A percentile compares a stretch with the other conserved stretches of the same genome.
Conservation (phyloP, 768 basidiomycete genomes). For the Podaxis sp. region DNA sequence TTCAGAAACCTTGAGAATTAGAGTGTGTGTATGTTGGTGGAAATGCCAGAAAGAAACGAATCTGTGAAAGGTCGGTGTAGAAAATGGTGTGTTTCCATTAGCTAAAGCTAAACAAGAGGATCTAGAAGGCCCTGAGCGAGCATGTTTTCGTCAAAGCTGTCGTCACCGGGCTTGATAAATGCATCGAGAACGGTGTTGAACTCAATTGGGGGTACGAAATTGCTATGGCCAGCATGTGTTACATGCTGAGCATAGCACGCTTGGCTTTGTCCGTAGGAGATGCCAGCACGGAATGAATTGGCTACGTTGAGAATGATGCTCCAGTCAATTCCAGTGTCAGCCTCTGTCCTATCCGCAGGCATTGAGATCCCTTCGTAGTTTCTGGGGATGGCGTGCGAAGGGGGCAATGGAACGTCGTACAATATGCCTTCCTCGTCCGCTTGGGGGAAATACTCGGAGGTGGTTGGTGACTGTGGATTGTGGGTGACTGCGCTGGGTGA, state of each 20-base stretch:
- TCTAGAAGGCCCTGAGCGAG: conserved; percentile 1
- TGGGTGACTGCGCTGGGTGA: background rate
- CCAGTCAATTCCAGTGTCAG: background rate
- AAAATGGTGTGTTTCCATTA: no score
- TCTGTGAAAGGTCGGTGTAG: no score
- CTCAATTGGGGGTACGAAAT: background rate
- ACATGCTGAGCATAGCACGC: background rate
- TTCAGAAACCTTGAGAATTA: no score
- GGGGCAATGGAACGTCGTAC: background rate
- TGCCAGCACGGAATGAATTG: background rate
- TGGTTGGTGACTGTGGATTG: background rate
- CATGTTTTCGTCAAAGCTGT: background rate
- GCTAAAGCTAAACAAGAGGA: background rate
- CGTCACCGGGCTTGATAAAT: background rate
- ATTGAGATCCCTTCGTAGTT: no score
- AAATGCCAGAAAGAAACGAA: no score
- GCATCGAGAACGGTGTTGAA: background rate
- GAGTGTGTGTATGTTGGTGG: no score
- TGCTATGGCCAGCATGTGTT: background rate
- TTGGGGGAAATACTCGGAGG: background rate
- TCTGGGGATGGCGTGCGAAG: background rate
- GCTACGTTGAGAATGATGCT: background rate
- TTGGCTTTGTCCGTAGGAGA: background rate
- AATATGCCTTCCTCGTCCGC: background rate
- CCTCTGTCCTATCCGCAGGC: background rate